These are phyloP conservation scores for Fusarium sp. DNA, from an alignment of 2,329 filamentous ascomycete genomes.

Conservation along the genomic window DNA sequence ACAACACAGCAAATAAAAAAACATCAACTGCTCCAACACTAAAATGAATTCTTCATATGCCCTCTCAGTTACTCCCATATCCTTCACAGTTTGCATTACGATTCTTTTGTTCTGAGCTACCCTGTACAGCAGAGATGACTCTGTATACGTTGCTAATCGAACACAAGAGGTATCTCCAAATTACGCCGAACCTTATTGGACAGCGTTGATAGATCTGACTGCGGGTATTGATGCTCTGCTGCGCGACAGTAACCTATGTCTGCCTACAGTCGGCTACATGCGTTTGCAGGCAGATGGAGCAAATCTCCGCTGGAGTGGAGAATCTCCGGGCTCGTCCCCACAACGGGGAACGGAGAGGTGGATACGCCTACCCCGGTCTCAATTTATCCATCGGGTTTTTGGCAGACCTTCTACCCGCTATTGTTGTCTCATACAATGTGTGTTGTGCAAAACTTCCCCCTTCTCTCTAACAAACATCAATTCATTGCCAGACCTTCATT, in stretches of 20 bases:
- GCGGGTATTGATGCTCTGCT: rapidly evolving
- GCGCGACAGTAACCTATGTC: not conserved
- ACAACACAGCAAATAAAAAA: rapidly evolving
- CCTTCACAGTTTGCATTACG: too few relatives aligned
- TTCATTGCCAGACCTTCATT: not conserved
- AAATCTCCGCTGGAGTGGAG: not conserved
- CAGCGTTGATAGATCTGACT: rapidly evolving
- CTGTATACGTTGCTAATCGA: rapidly evolving
- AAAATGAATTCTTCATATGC: not conserved
- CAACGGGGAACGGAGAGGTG: not conserved
- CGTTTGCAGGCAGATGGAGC: not conserved
- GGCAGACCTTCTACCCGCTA: not conserved
- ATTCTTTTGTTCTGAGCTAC: not conserved
- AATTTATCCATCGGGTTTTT: not conserved
- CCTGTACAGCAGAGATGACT: not conserved
- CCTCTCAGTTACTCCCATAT: too few relatives aligned
- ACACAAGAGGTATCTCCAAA: not conserved
- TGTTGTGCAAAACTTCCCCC: not conserved
- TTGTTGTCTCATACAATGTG: not conserved
- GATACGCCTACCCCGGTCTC: not conserved
- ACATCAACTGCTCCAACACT: not conserved
- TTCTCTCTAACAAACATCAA: not conserved
- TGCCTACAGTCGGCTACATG: not conserved
- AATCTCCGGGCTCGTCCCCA: not conserved
- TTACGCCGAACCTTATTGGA: not conserved